phyloP scores from a whole-genome alignment of 177 flowering plant species.

The Vitis hybrid region DNA sequence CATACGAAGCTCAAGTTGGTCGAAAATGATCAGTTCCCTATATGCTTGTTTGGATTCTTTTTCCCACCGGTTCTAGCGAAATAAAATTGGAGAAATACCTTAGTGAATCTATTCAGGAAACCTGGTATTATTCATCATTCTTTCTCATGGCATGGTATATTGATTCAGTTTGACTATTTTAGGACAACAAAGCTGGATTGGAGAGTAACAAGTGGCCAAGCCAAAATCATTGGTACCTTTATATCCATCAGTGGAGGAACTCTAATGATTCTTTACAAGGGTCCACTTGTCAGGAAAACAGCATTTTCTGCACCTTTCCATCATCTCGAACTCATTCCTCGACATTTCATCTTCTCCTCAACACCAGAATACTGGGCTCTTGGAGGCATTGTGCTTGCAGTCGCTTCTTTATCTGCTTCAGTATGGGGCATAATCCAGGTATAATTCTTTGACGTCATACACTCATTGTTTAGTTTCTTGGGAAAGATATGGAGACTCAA shows the following conservation, averaged over 20 bases:
- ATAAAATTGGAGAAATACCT: too few relatives aligned
- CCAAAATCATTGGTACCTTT: conserved; percentile 36
- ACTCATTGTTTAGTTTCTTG: background rate
- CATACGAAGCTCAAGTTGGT: too few relatives aligned
- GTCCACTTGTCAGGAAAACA: conserved; percentile 28
- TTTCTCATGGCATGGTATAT: too few relatives aligned
- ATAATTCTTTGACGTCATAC: background rate
- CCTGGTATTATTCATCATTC: too few relatives aligned
- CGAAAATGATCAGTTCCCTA: too few relatives aligned
- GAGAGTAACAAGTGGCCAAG: conserved; percentile 29
- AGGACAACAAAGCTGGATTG: conserved; percentile 39
- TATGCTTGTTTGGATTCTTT: too few relatives aligned
- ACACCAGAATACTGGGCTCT: conserved; percentile 43
- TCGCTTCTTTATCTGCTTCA: conserved; percentile 38
- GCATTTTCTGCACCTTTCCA: conserved; percentile 12
- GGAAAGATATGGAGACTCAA: background rate
- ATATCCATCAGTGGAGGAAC: conserved; percentile 39
- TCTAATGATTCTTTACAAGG: conserved; percentile 33
- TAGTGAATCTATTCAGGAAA: too few relatives aligned
- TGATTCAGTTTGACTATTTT: background rate
- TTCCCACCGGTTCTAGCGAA: too few relatives aligned
- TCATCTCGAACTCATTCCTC: background rate
- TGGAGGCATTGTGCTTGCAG: conserved; percentile 47
- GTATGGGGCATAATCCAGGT: conserved; percentile 57
- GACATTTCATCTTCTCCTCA: conserved; percentile 29